Evolutionary conservation across 352 stramenopile species (phyloP), one percentile per base, ranked within the genome.

Genomic region (Bremia lactucae): DNA sequence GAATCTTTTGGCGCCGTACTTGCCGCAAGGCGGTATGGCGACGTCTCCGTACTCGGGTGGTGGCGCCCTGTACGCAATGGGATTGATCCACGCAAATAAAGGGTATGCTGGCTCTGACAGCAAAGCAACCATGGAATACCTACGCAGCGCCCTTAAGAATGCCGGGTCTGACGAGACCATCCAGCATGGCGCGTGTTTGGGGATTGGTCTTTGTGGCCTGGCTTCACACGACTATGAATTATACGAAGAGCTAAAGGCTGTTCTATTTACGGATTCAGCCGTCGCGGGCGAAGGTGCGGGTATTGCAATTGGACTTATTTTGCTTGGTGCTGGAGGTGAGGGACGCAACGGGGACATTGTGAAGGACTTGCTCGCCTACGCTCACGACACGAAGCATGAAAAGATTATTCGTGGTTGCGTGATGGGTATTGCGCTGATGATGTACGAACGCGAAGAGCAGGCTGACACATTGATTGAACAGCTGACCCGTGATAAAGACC

Each of bases 371-470:
- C 68, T 98, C n/a, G 88, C 90, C 25, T 99, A 99, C 59, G 90
- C 95, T 13, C 84, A 97, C 52, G 95, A 98, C 54, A 99, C 96
- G 10, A 91, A 97, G 47, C 96, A 99, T 72, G 96, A 99, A 67
- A 99, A 99, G 65, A 99, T 99, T 56, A 99, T 98, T 52, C 92
- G 95, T 24, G 96, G 95, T 19, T 92, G 98, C 46, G 87, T 96
- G 20, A 95, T 99, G 72, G 94, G 93, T 38, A 79, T 99, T 31
- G 96, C 96, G n/a, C 72, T 99, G 6, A 97, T 97, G 62, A 96
- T 98, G 62, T 98, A 97, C 55, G 95, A 96, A 46, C 87, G 94
- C 37, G 95, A 99, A 64, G 95, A 98, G 52, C 84, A 94, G 37
- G 94, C 93, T 0, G 96, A 99, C 44, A 67, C 69, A 0, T 65